Base-by-base conservation (phyloP, 768 basidiomycete genomes). In the Lactarius indigo region DNA sequence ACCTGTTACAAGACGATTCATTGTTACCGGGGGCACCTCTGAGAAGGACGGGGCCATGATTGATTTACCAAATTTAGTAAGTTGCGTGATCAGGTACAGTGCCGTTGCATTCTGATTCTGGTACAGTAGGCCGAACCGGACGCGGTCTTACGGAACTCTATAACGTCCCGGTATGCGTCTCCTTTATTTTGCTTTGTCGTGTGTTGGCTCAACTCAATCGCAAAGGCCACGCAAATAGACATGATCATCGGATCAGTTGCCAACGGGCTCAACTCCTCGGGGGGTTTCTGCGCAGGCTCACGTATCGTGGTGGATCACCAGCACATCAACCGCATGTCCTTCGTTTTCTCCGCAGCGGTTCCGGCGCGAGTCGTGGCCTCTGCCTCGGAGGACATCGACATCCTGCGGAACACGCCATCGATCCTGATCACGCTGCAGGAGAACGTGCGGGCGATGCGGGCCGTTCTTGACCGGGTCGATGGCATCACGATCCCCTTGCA, bases 11-110 rank as follows among this genome's bases (percentile, higher is more conserved):
- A 83, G 96, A 66, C 83, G 92, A 35, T 99, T 98, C 76, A 98
- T 99, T 74, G 85, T 99, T 60, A 95, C 96, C 0, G 96, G 98
- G 74, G 97, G 96, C 52, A 89, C 98, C 57, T 98, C 97, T 73
- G 95, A 98, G 77, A 91, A 89, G 73, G 94, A 98, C 72, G 97
- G 96, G 12, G 86, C 84, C 64, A 94, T 98, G 86, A 82, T 88
- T 60, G 94, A 99, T 77, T 77, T 99, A 39, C 96, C 96, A 5
- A 93, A 91, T 74, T 81, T 98, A 65, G 95, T 96, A 68, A 66
- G 92, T 81, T 44, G 62, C 37, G 68, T n/a, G 50, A 39, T 59
- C 30, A 26, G 50, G 26, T 1, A 52, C 33, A 30, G 42, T 35
- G 2, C 41, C 10, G 1, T 31, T 28, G 23, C 33, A 52, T 54